Percentiles rank a stretch among this genome's conserved stretches.
These are phyloP conservation scores for Dichotomopilus funicola DNA, from an alignment of 2,329 filamentous ascomycete genomes.

Conservation along the genomic window DNA sequence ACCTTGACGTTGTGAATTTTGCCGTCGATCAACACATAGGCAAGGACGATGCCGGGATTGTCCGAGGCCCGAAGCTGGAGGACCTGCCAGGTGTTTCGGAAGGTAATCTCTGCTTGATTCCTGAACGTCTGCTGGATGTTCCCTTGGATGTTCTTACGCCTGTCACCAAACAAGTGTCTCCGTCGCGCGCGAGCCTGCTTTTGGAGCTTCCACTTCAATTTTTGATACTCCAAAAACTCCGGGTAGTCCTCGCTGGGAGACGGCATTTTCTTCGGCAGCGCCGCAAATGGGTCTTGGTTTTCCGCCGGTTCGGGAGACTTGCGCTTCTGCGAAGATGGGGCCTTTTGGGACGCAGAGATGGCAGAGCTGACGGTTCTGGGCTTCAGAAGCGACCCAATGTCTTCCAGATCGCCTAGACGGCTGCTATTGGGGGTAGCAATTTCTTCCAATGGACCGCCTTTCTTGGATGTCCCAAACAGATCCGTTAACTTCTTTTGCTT, in stretches of 20 bases:
- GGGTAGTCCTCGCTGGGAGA: constrained; percentile 78
- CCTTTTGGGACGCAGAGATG: constrained; percentile 50
- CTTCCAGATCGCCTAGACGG: constrained; percentile 65
- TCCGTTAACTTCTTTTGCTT: constrained; percentile 99
- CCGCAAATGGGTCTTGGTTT: constrained; percentile 70
- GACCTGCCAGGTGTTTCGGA: constrained; percentile 91
- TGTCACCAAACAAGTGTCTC: constrained; percentile 88
- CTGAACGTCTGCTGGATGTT: constrained; percentile 69
- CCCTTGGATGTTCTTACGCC: constrained; percentile 57
- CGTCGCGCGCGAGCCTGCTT: constrained; percentile 80
- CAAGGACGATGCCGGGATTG: constrained; percentile 76
- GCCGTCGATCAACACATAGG: constrained; percentile 86
- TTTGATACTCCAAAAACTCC: constrained; percentile 87
- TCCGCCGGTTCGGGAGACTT: constrained; percentile 64
- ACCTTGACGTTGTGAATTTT: constrained; percentile 86
- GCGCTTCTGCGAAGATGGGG: constrained; percentile 55
- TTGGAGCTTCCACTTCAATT: constrained; percentile 98
- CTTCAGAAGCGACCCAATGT: constrained; percentile 66
- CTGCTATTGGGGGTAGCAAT: constrained; percentile 38
- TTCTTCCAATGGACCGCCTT: constrained; percentile 61
- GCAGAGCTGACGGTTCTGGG: constrained; percentile 51
- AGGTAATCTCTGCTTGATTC: constrained; percentile 84
- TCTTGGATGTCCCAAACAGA: constrained; percentile 55
- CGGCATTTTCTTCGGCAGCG: constrained; percentile 77
- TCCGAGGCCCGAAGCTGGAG: constrained; percentile 80